phyloP scores from a whole-genome alignment of 257 asterid genomes.

The Scutellaria minor region DNA sequence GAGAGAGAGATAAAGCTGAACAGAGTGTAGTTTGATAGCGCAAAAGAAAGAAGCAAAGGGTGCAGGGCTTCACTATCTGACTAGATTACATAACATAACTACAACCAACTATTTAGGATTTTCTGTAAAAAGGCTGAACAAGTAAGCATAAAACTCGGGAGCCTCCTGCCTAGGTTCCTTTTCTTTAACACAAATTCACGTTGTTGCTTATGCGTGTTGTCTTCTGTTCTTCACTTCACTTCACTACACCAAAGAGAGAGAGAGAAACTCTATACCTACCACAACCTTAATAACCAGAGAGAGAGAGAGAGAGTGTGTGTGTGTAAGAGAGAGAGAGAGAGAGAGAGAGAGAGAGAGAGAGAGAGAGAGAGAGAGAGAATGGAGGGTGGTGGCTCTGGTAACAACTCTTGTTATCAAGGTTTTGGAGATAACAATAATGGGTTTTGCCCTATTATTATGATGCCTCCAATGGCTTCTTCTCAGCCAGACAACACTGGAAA shows the following conservation, averaged over 20 bases:
- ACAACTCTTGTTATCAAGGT: constrained; percentile 53
- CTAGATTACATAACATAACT: constrained; percentile 32
- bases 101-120: constrained; percentile 55
- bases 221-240: constrained; percentile 15
- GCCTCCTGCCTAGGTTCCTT: constrained; percentile 49
- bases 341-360: neutral
- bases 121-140: constrained; percentile 78
- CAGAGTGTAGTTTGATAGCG: constrained; percentile 26
- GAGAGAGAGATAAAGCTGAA: constrained; percentile 33
- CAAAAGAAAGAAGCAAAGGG: no score
- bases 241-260: constrained; percentile 28
- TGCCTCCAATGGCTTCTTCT: constrained; percentile 52
- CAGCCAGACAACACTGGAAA: constrained; percentile 24
- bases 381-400: constrained; percentile 50
- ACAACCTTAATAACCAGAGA: neutral
- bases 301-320: neutral
- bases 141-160: constrained; percentile 93
- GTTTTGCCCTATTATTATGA: constrained; percentile 61
- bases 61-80: constrained; percentile 22
- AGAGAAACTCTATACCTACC: neutral
- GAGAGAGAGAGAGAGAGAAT: constrained; percentile 30
- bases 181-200: constrained; percentile 31
- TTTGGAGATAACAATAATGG: constrained; percentile 62
- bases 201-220: constrained; percentile 59
- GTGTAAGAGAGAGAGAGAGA: neutral